Evolutionary conservation across 768 basidiomycete genomes (phyloP).

Genomic region (Trametes villosa): DNA sequence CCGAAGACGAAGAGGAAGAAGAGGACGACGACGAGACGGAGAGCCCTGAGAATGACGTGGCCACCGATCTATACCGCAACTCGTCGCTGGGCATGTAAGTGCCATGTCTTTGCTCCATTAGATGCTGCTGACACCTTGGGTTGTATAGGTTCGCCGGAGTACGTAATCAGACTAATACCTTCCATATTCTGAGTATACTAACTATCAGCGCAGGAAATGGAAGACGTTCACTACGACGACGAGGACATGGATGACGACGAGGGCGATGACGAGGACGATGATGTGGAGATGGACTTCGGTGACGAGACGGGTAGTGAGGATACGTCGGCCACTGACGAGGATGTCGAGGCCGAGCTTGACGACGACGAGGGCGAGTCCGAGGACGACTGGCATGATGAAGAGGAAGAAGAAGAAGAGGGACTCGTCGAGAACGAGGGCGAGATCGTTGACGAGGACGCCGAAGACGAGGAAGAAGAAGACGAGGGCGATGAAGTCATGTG

Average conservation of each 20-base stretch:
- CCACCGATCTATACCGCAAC: conserved; percentile 93
- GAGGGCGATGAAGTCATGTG: conserved; percentile 47
- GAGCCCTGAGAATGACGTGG: conserved; percentile 69
- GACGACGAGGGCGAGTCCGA: conserved; percentile 62
- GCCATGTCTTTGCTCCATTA: background rate
- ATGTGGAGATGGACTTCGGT: conserved; percentile 87
- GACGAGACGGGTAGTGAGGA: conserved; percentile 84
- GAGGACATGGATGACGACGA: conserved; percentile 84
- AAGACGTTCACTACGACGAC: conserved; percentile 73
- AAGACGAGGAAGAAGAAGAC: conserved; percentile 41
- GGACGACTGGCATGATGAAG: conserved; percentile 65
- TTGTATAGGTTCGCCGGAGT: conserved; percentile 72
- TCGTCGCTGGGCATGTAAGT: conserved; percentile 93
- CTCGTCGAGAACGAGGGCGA: conserved; percentile 50
- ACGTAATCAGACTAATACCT: conserved; percentile 39
- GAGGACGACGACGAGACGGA: conserved; percentile 65
- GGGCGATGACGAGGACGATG: conserved; percentile 79
- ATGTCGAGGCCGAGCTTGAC: conserved; percentile 69
- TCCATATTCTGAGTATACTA: conserved; percentile 3
- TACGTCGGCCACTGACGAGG: conserved; percentile 76
- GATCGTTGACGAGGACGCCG: conserved; percentile 41
- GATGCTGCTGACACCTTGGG: background rate
- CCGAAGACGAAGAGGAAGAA: conserved; percentile 55
- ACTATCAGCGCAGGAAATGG: conserved; percentile 71
- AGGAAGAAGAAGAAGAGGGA: conserved; percentile 72